These are phyloP conservation scores for Aurinia saxatilis DNA, from an alignment of 345 rosid genomes.

Conservation along the genomic window DNA sequence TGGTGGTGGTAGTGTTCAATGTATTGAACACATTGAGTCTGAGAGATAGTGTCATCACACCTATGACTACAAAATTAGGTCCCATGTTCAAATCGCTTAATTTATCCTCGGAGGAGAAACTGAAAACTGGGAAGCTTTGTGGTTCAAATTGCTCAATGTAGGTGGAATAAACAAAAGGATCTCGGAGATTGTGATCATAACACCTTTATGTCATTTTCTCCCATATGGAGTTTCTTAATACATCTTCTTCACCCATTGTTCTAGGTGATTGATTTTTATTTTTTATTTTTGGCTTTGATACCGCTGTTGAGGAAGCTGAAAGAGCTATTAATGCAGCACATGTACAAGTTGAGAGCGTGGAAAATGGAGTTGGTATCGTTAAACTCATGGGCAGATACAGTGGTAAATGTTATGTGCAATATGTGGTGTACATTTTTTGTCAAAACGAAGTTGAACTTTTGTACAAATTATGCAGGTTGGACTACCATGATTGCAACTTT, in stretches of 20 bases:
- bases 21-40: too few species aligned
- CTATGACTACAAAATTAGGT: too few species aligned
- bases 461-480: constrained; percentile 50
- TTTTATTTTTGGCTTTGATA: too few species aligned
- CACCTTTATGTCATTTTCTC: neutral
- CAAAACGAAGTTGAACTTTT: neutral
- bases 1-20: too few species aligned
- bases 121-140: too few species aligned
- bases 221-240: neutral
- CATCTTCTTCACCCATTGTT: constrained; percentile 7
- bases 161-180: too few species aligned
- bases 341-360: constrained; percentile 94
- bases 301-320: constrained; percentile 96
- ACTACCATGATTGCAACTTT: constrained; percentile 88
- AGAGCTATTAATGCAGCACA: constrained; percentile 96
- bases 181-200: too few species aligned
- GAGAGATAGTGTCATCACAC: too few species aligned
- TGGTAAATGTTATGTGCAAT: constrained; percentile 30
- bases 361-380: constrained; percentile 92
- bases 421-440: neutral
- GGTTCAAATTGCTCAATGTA: too few species aligned
- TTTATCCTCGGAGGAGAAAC: too few species aligned
- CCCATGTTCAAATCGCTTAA: too few species aligned
- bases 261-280: constrained; percentile 92
- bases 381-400: constrained; percentile 98